Evolutionary conservation across 2,329 filamentous ascomycete genomes (phyloP), one percentile per base, ranked within the genome.

Genomic region (Epichloe glyceriae): DNA sequence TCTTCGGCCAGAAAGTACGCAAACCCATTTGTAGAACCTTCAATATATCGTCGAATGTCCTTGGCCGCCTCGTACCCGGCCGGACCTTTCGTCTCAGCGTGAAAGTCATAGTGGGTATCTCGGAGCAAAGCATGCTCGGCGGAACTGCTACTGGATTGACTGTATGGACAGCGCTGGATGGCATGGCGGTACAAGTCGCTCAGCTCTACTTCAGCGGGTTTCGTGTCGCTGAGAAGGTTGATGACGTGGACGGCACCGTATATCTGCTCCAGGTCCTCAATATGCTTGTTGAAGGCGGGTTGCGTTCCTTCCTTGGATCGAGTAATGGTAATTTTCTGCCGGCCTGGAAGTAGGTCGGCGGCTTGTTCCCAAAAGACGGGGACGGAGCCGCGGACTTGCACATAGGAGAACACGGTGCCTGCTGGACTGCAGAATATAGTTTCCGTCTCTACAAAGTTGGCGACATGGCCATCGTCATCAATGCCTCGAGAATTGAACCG

Each of bases 361-460:
- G 85, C 79, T 66, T 97, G 93, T 65, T 98, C 93, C 93, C 93
- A 98, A 65, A 98, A 98, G 3, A 97, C 76, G 1, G 93, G 93
- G 7, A 98, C 88, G 6, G 90, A 96, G 38, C 93, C 93, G 59
- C 93, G 80, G 26, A 94, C 80, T 67, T 98, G 93, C 2, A 84
- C 88, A 66, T 96, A 98, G 0, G 93, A 97, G 64, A 97, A 97
- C 50, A 88, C 81, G 6, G 88, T 71, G 3, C 80, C 79, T 1
- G 81, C 79, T 1, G 86, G 86, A 58, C 84, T 85, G 85, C 87
- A 95, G 62, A 94, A 90, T 40, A 91, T 82, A 0, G 89, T 95
- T 68, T 98, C 93, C 0, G 89, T 93, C 67, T 98, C 93, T n/a
- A 97, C 93, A 67, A 95, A 98, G 66, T 98, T 98, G 54, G 93